These are phyloP conservation scores for Leccinum truebloodii DNA, from an alignment of 768 basidiomycete genomes.

Conservation along the genomic window DNA sequence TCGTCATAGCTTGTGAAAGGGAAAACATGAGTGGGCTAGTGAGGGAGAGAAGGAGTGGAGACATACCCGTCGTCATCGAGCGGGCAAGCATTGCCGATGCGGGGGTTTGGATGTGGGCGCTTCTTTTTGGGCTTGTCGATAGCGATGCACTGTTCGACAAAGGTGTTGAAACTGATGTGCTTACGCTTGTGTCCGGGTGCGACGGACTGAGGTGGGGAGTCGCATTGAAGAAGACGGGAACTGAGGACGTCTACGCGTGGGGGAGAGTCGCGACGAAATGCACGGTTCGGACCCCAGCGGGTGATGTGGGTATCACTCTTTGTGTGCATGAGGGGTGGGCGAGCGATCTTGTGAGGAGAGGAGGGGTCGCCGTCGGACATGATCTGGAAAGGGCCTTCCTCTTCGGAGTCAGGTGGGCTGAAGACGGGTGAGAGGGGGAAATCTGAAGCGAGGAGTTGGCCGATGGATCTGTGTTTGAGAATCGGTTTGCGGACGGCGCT, in stretches of 20 bases:
- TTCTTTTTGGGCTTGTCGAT: constrained; percentile 69
- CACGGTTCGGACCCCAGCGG: constrained; percentile 48
- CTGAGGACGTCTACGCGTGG: constrained; percentile 46
- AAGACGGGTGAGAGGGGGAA: constrained; percentile 63
- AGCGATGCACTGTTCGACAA: constrained; percentile 94
- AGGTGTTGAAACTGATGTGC: constrained; percentile 97
- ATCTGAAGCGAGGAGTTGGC: constrained; percentile 82
- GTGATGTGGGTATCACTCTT: constrained; percentile 88
- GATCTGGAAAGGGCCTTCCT: constrained; percentile 32
- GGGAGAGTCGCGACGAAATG: constrained; percentile 65
- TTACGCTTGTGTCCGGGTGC: constrained; percentile 56
- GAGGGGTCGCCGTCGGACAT: constrained; percentile 24
- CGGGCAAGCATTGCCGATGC: constrained; percentile 30
- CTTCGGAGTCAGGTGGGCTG: constrained; percentile 57
- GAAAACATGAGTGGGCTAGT: not conserved
- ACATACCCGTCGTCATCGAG: constrained; percentile 68
- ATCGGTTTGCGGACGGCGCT: constrained; percentile 72
- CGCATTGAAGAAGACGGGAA: constrained; percentile 18
- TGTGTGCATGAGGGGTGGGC: constrained; percentile 74
- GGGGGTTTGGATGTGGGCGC: constrained; percentile 17
- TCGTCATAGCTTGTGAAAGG: constrained; percentile 59
- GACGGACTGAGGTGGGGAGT: constrained; percentile 19
- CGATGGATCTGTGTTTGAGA: constrained; percentile 91
- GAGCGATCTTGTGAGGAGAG: constrained; percentile 1
- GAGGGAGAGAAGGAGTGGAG: not conserved